Base-by-base conservation (phyloP, 805 yeast genomes). In the Candida railenensis region DNA sequence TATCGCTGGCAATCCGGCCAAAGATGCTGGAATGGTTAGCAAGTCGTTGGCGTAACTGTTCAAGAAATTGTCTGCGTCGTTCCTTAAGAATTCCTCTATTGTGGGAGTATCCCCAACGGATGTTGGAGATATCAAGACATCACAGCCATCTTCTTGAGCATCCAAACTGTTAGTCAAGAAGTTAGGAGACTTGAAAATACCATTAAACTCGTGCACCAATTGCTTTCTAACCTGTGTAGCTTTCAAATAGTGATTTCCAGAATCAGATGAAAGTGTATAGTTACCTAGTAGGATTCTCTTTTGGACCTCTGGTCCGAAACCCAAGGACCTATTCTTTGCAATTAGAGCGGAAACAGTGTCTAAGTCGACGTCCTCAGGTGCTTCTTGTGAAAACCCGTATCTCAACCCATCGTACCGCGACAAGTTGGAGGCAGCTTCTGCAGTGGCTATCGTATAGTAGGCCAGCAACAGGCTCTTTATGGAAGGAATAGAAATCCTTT, bases 381-480 rank as follows among this genome's bases (percentile, higher is more conserved):
- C 50, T 11, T 34, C 63, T 1, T 77, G 71, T 34, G 87, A 70
- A 46, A 58, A 65, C 0, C 98, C 98, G 60, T 85, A 94, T 46
- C 97, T 73, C 18, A 91, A 70, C 2, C 99, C 99, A 65, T 94
- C 99, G 59, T 78, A 94, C 28, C 97, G 73, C 1, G 97, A 80
- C 42, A 94, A 73, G 59, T 94, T 94, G 0, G 98, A 92, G 0
- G 95, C 84, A 0, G 97, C 98, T 59, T 94, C 99, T 0, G 97
- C 87, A 0, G 97, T 87, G 1, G 94, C 91, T 33, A 95, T 55
- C 0, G 96, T 87, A 61, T 87, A 92, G 64, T 94, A 94, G 0
- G 89, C 80, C 22, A 95, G 90, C 15, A 94, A 66, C 21, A 91
- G 76, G 45, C 74, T 67, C 48, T 76, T 77, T 8, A 90, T 67